A percentile compares a stretch with the other conserved stretches of the same genome.
Evolutionary conservation across 2,329 filamentous ascomycete genomes (phyloP).

Genomic region (Sarocladiaceae sp.): DNA sequence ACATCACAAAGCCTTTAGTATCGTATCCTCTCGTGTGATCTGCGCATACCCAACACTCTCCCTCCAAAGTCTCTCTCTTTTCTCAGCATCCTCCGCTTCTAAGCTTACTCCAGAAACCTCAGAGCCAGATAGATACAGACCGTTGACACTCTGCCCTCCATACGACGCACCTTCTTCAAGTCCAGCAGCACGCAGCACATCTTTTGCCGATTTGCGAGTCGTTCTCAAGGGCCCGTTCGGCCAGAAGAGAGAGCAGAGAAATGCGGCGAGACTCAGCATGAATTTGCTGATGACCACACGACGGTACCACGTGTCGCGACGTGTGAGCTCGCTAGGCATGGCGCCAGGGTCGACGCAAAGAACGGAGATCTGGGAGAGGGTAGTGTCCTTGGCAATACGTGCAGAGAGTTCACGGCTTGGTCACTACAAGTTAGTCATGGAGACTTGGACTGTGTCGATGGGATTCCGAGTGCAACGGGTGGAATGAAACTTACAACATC

Average conservation of each 20-base stretch:
- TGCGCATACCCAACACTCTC: conserved; percentile 20
- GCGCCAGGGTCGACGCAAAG: conserved; percentile 31
- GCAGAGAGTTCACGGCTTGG: conserved; percentile 27
- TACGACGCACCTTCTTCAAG: conserved; percentile 18
- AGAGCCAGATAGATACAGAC: conserved; percentile 28
- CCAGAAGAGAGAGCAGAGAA: conserved; percentile 17
- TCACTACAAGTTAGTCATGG: not conserved
- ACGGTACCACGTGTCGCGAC: conserved; percentile 14
- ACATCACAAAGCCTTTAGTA: conserved; percentile 19
- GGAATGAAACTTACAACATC: conserved; percentile 21
- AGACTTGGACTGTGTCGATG: not conserved
- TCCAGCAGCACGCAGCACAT: conserved; percentile 26
- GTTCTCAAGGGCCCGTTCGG: conserved; percentile 26
- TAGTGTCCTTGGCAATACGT: conserved; percentile 27
- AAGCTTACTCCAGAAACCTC: conserved; percentile 20
- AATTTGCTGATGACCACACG: conserved; percentile 13
- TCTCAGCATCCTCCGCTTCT: conserved; percentile 23
- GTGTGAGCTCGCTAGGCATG: conserved; percentile 27
- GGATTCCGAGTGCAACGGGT: not conserved
- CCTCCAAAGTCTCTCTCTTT: conserved; percentile 25
- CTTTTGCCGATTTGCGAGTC: conserved; percentile 24
- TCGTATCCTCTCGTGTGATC: conserved; percentile 21
- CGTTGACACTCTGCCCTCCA: conserved; percentile 18
- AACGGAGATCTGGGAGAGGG: conserved; percentile 27
- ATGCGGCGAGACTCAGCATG: conserved; percentile 18